A percentile compares a stretch with the other conserved stretches of the same genome.
Conservation (phyloP, 2,329 filamentous ascomycete species). For the Aspergillus sclerotialis region DNA sequence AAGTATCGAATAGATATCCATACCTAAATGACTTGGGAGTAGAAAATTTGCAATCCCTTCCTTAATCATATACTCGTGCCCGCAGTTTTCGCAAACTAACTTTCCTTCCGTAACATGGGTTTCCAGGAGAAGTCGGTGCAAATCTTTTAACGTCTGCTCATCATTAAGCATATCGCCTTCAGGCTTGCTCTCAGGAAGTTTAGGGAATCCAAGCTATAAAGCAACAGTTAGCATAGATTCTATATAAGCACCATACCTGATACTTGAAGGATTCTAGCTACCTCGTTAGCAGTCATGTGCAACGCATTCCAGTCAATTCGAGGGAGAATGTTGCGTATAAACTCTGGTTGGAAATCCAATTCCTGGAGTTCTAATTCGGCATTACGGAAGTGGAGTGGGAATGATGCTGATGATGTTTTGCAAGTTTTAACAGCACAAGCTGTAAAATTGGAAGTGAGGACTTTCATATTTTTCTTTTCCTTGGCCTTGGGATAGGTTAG, state of each 20-base stretch:
- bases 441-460: conserved; percentile 92
- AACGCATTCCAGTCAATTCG: conserved; percentile 84
- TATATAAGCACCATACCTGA: not conserved
- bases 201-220: conserved; percentile 69
- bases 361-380: conserved; percentile 83
- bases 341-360: conserved; percentile 69
- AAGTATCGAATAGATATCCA: too few relatives aligned
- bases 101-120: conserved; percentile 85
- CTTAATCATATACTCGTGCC: conserved; percentile 88
- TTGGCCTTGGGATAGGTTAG: too few relatives aligned
- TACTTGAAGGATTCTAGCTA: conserved; percentile 7
- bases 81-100: conserved; percentile 83
- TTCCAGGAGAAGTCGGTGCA: conserved; percentile 78
- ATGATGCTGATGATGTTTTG: conserved; percentile 71
- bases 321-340: conserved; percentile 78
- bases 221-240: conserved; percentile 4
- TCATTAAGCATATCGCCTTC: conserved; percentile 57
- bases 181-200: conserved; percentile 59
- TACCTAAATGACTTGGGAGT: conserved; percentile 78
- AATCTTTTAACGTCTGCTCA: conserved; percentile 64
- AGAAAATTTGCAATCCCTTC: conserved; percentile 97
- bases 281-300: conserved; percentile 64
- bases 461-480: conserved; percentile 63
- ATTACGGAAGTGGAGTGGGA: conserved; percentile 86
- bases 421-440: conserved; percentile 94